Evolutionary conservation across 2,329 filamentous ascomycete genomes (phyloP), one percentile per base, ranked within the genome.

Genomic region (Colletotrichum australisinense): DNA sequence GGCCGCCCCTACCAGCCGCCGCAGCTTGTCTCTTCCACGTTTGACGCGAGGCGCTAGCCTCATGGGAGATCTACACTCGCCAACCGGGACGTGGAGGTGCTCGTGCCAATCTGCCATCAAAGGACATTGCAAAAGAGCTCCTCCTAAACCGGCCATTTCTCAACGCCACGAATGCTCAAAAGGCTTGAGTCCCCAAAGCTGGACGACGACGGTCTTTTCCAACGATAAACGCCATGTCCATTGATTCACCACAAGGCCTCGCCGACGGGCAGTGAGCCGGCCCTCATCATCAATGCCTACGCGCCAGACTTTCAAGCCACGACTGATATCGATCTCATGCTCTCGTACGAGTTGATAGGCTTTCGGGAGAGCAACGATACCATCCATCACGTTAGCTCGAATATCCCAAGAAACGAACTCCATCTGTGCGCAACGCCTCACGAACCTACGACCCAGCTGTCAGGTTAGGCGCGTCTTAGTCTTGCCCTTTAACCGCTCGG

Each of bases 381-480:
- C 32, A 55, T 62, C 19, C 24, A 42, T 32, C 26, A 57, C 12
- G n/a, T 30, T 49, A 26, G 32, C 16, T 57, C 22, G 19, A 60
- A 19, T 62, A 22, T 28, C 16, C 16, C 9, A 22, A 57, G 35
- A 24, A 49, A 73, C 35, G 32, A 65, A 70, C 22, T 69, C 32
- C 60, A 73, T 73, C 67, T 73, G 70, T 70, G 70, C 67, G 70
- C 67, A 46, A 69, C 66, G 59, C 65, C 59, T 32, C 58, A 52
- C 32, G 53, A 62, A 57, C 46, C 60, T 60, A 60, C 60, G 35
- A 32, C 55, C 32, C 67, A 60, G 60, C 67, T 57, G 52, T 60
- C 46, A 56, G 55, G 28, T 60, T 49, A 49, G 67, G 49, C 42
- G 30, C 35, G 26, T 38, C 28, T 62, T 64, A 24, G 30, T 19